Conservation (phyloP, 108 stramenopile genomes). For the Nitzschia sp. region DNA sequence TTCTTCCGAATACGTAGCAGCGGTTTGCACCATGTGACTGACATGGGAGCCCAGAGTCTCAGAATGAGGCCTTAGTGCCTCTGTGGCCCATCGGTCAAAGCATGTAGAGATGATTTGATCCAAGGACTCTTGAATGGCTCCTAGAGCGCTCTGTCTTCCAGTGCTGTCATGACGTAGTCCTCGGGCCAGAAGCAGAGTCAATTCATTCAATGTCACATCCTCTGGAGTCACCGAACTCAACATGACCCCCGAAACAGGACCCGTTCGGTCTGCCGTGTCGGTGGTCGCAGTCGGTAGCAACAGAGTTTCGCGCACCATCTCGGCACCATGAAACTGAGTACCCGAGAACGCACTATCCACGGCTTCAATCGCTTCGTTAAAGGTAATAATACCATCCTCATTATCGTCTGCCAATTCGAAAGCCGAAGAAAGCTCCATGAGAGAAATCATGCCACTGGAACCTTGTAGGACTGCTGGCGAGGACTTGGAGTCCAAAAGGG, state of each 20-base stretch:
- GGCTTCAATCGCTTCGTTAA: conserved; percentile 88
- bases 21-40: conserved; percentile 43
- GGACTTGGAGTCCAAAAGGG: conserved; percentile 70
- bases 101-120: conserved; percentile 69
- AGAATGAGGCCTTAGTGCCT: conserved; percentile 40
- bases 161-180: conserved; percentile 74
- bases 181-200: conserved; percentile 77
- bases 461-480: conserved; percentile 66
- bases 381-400: conserved; percentile 83
- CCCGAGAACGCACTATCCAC: conserved; percentile 87
- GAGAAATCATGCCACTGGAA: conserved; percentile 75
- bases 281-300: conserved; percentile 41
- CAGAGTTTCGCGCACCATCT: conserved; percentile 85
- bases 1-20: conserved; percentile 50
- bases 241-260: conserved; percentile 14
- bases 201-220: conserved; percentile 80
- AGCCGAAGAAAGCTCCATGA: conserved; percentile 71
- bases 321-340: conserved; percentile 82
- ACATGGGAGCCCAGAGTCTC: conserved; percentile 37
- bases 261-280: background rate
- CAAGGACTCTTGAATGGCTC: conserved; percentile 78
- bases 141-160: conserved; percentile 76
- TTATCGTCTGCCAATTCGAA: conserved; percentile 88
- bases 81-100: conserved; percentile 75
- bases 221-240: conserved; percentile 38